Conservation (phyloP, 805 yeast genomes). For the Candida hungchunana region DNA sequence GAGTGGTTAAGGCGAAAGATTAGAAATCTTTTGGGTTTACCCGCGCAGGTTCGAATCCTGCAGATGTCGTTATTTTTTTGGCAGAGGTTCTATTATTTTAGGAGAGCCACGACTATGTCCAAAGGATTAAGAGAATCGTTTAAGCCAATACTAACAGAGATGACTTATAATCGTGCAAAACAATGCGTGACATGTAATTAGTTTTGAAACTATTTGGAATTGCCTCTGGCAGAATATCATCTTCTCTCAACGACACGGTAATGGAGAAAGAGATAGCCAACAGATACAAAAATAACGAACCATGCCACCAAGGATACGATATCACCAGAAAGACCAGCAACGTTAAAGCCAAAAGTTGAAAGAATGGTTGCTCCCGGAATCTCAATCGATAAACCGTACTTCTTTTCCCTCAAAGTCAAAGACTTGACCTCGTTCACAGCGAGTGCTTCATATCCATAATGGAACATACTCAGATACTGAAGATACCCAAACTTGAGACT, state of each 20-base stretch:
- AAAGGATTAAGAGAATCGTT: too few relatives aligned
- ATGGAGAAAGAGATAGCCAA: constrained; percentile 76
- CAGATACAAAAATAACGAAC: constrained; percentile 50
- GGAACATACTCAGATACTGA: constrained; percentile 85
- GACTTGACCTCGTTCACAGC: constrained; percentile 90
- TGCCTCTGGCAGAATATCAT: constrained; percentile 20
- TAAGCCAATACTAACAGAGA: too few relatives aligned
- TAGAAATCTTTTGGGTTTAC: constrained; percentile 56
- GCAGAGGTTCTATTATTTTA: not conserved
- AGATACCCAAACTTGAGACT: constrained; percentile 59
- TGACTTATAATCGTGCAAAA: too few relatives aligned
- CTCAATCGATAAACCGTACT: constrained; percentile 89
- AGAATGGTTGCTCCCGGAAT: constrained; percentile 97
- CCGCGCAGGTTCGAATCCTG: constrained; percentile 71
- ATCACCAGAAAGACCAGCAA: constrained; percentile 69
- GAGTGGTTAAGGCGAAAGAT: constrained; percentile 67
- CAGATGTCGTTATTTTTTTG: constrained; percentile 47
- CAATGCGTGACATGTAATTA: too few relatives aligned
- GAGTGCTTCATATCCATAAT: constrained; percentile 92
- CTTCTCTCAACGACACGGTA: constrained; percentile 68
- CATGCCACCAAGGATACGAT: constrained; percentile 54
- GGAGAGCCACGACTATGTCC: not conserved
- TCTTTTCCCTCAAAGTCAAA: constrained; percentile 76
- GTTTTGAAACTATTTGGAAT: too few relatives aligned
- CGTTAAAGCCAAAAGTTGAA: constrained; percentile 92